Evolutionary conservation across 768 basidiomycete genomes (phyloP), one percentile per base, ranked within the genome.

Genomic region (Mycena chlorophos): DNA sequence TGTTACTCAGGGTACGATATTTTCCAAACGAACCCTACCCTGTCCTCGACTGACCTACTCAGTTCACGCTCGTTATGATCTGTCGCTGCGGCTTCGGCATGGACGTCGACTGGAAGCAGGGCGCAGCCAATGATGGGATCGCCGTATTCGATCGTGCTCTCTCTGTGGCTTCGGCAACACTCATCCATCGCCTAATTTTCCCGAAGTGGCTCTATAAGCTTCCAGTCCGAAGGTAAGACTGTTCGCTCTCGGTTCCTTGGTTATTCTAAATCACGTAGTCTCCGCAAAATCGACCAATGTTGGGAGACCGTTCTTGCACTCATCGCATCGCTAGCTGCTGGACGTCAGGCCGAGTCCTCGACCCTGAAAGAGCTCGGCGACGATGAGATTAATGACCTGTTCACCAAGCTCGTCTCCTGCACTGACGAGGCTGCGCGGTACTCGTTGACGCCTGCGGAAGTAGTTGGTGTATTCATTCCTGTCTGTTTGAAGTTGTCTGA

Each of bases 31-130:
- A 26, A 19, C 20, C 20, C 26, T 19, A 49, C 37, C 29, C 16
- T 17, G 27, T 40, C 22, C 10, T 1, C 5, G 14, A 29, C 38
- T n/a, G 16, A 34, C 37, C 13, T 8, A 40, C n/a, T n/a, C 43
- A 62, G 62, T 47, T 65, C 30, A 58, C 65, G 8, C 57, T 66
- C 12, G 55, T 64, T 45, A 63, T 67, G 23, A 68, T 71, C 50
- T 58, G 60, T 14, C 50, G 62, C 20, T 64, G 67, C 40, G 68
- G 68, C 2, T 72, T 71, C 37, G 70, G 68, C 2, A 61, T 66
- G 23, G 52, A 56, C 12, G 54, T 69, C 17, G 38, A 47, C 6
- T 69, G 68, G 67, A 50, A 54, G 29, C 53, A 42, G 28, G 39
- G 49, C 37, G 38, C 14, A n/a, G 30, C 17, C 19, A 37, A 27